Percentiles rank a stretch among this genome's conserved stretches.
Conservation (phyloP, 805 yeast genomes). For the Brettanomyces anomalus region DNA sequence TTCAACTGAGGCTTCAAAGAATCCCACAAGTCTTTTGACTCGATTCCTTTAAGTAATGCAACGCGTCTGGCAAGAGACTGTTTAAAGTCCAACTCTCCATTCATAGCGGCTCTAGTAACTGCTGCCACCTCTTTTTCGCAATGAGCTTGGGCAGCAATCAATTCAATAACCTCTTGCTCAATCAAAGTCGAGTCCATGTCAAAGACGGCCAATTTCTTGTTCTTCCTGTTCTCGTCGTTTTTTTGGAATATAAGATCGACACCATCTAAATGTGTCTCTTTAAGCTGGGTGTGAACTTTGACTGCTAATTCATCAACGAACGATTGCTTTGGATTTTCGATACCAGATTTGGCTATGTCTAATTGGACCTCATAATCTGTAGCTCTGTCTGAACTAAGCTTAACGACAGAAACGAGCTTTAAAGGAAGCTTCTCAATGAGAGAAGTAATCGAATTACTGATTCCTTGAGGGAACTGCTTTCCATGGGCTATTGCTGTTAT, state of each 20-base stretch:
- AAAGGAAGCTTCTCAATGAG: slow-evolving; percentile 24
- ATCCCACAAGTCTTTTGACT: slow-evolving; percentile 64
- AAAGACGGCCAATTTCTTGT: slow-evolving; percentile 64
- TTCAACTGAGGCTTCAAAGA: slow-evolving; percentile 59
- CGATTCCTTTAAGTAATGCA: slow-evolving; percentile 70
- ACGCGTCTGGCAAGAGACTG: slow-evolving; percentile 75
- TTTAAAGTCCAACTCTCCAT: slow-evolving; percentile 88
- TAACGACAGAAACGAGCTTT: slow-evolving; percentile 18
- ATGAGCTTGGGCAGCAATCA: slow-evolving; percentile 89
- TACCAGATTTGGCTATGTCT: slow-evolving; percentile 10
- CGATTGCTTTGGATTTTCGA: slow-evolving; percentile 3
- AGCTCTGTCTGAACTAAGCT: slow-evolving; percentile 28
- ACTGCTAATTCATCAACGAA: slow-evolving; percentile 12
- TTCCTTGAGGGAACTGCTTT: slow-evolving; percentile 12
- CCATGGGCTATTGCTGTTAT: slow-evolving; percentile 24
- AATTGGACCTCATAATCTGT: slow-evolving; percentile 27
- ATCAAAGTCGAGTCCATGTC: slow-evolving; percentile 98
- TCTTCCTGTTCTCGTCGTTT: slow-evolving; percentile 22
- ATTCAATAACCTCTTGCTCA: slow-evolving; percentile 91
- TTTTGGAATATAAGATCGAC: slow-evolving; percentile 38
- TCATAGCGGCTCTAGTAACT: slow-evolving; percentile 93
- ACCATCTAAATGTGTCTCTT: slow-evolving; percentile 12
- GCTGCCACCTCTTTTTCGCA: slow-evolving; percentile 82
- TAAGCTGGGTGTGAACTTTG: slow-evolving; percentile 12
- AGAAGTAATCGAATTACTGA: slow-evolving; percentile 15